Conservation (phyloP, 257 asterid species). For the Capsicum chinense region DNA sequence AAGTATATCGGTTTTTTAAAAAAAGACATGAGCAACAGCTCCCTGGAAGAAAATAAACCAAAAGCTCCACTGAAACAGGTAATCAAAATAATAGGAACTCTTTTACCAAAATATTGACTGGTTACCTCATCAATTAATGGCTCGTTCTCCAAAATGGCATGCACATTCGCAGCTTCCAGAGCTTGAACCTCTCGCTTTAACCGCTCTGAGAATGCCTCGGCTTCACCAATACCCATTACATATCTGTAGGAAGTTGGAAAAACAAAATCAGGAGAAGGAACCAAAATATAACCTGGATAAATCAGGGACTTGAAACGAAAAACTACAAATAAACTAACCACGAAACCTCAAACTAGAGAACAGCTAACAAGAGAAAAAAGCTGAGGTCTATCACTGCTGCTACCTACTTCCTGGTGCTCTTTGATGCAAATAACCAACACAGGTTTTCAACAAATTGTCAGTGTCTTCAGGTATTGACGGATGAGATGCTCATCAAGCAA, state of each 20-base stretch:
- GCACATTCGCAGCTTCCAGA: conserved; percentile 98
- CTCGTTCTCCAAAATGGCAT: conserved; percentile 93
- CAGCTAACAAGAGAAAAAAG: not conserved
- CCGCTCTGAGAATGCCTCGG: conserved; percentile 98
- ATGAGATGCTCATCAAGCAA: no score
- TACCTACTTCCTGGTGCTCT: conserved; percentile 11
- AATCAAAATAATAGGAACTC: conserved; percentile 13
- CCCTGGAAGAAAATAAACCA: conserved; percentile 16
- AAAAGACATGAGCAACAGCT: conserved; percentile 1
- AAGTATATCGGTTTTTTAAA: not conserved
- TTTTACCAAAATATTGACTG: conserved; percentile 28
- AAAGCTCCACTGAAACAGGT: not conserved
- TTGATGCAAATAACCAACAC: not conserved
- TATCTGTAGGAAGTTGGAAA: conserved; percentile 60
- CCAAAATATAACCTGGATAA: not conserved
- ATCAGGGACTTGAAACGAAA: not conserved
- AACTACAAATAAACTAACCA: not conserved
- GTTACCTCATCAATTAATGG: conserved; percentile 79
- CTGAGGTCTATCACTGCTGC: not conserved
- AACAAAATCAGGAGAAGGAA: conserved; percentile 17
- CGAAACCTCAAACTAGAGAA: not conserved
- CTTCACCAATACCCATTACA: conserved; percentile 99
- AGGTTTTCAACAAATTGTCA: not conserved
- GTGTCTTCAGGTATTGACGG: not conserved
- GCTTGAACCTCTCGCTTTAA: conserved; percentile 98